phyloP scores from a whole-genome alignment of 768 basidiomycete species.

The Suillus brevipes region DNA sequence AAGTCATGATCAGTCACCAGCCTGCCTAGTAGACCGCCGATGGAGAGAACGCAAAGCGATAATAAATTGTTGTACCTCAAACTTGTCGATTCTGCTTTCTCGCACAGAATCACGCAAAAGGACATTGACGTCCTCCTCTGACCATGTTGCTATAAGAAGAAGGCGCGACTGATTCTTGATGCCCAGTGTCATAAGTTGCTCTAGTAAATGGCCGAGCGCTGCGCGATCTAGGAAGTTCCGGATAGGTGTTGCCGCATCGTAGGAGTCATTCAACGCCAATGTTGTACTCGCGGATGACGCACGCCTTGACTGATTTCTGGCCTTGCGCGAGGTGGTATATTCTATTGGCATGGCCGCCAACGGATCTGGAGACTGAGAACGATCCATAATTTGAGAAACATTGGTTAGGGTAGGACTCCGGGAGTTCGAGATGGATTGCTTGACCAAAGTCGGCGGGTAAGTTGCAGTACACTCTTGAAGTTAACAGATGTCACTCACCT shows the following conservation, averaged over 20 bases:
- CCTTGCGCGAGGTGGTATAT: neutral
- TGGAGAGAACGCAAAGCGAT: slow-evolving; percentile 10
- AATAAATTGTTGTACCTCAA: slow-evolving; percentile 6
- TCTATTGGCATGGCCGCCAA: neutral
- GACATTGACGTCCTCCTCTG: neutral
- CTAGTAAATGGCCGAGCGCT: neutral
- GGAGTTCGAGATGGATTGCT: neutral
- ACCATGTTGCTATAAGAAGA: slow-evolving; percentile 8
- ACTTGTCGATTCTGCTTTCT: slow-evolving; percentile 7
- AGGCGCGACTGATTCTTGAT: slow-evolving; percentile 4
- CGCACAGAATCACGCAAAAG: slow-evolving; percentile 7
- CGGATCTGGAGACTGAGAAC: neutral
- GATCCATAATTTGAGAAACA: neutral
- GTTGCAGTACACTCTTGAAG: neutral
- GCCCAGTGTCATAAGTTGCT: slow-evolving; percentile 1
- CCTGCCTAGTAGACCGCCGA: neutral
- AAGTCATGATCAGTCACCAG: no score
- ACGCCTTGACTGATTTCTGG: neutral
- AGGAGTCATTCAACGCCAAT: neutral
- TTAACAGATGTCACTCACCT: neutral
- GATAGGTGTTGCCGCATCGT: neutral
- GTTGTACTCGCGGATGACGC: neutral
- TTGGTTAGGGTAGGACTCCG: neutral
- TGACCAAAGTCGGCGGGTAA: neutral
- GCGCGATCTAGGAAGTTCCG: slow-evolving; percentile 4